phyloP scores from a whole-genome alignment of 352 stramenopile species.

The Pythium apleroticum region DNA sequence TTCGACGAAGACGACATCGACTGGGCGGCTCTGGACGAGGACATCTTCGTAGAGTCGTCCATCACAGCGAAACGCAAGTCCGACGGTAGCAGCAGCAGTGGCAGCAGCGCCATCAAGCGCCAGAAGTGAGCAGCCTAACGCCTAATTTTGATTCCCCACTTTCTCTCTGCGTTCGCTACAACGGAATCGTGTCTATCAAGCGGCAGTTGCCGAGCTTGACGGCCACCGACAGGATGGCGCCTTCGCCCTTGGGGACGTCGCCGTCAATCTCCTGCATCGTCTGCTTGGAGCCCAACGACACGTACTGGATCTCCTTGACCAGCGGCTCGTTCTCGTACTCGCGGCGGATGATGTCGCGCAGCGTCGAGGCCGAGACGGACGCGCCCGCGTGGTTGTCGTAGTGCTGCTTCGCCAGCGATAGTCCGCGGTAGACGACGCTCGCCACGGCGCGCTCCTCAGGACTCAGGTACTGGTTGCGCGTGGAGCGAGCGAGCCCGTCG shows the following conservation, averaged over 20 bases:
- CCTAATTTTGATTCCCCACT: not conserved
- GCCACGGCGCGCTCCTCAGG: constrained; percentile 86
- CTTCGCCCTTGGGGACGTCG: constrained; percentile 55
- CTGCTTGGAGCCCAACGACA: constrained; percentile 92
- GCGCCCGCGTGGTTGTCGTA: constrained; percentile 35
- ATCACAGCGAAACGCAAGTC: constrained; percentile 10
- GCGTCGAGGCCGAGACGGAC: constrained; percentile 31
- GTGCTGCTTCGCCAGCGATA: constrained; percentile 46
- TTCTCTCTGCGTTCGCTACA: constrained; percentile 35
- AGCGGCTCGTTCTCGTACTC: constrained; percentile 87
- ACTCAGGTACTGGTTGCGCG: constrained; percentile 97
- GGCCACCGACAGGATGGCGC: constrained; percentile 94
- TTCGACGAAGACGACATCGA: constrained; percentile 63
- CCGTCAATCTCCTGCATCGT: constrained; percentile 93
- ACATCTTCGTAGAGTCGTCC: constrained; percentile 14
- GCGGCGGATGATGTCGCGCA: constrained; percentile 45
- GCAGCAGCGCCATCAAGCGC: constrained; percentile 3
- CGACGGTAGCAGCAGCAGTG: not conserved
- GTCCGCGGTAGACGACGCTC: constrained; percentile 86
- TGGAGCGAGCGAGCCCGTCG: constrained; percentile 97
- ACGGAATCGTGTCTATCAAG: constrained; percentile 97
- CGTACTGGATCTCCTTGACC: constrained; percentile 94
- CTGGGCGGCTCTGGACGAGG: constrained; percentile 55
- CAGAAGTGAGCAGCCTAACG: constrained; percentile 16
- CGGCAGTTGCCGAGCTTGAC: constrained; percentile 94